These are phyloP conservation scores for Aschersonia sp. DNA, from an alignment of 2,329 filamentous ascomycete genomes.

Conservation along the genomic window DNA sequence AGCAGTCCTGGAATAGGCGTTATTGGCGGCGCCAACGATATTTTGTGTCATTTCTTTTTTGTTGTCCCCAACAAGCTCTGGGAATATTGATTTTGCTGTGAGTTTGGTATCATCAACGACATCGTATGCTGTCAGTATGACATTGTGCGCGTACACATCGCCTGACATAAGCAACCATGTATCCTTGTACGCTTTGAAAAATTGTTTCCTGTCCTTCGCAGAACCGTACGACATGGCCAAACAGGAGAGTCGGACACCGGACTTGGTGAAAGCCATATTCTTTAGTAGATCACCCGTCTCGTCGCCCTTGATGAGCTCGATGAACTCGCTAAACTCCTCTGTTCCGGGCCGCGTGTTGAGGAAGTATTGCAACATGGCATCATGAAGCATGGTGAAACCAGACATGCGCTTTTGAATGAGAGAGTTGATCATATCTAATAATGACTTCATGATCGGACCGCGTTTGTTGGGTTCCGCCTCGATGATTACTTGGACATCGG, in stretches of 20 bases:
- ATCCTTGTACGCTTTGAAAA: constrained; percentile 83
- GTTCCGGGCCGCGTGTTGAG: constrained; percentile 62
- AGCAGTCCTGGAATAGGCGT: constrained; percentile 49
- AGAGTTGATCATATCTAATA: constrained; percentile 78
- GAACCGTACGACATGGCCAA: constrained; percentile 70
- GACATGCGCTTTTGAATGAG: constrained; percentile 94
- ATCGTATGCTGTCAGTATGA: constrained; percentile 78
- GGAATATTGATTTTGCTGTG: constrained; percentile 71
- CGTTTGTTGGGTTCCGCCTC: constrained; percentile 72
- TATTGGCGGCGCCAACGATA: constrained; percentile 48
- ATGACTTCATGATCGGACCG: constrained; percentile 69
- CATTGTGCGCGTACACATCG: constrained; percentile 63
- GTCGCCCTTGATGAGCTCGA: constrained; percentile 84
- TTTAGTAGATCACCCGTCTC: constrained; percentile 82
- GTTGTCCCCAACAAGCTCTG: constrained; percentile 68
- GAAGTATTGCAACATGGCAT: constrained; percentile 97
- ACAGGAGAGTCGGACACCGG: constrained; percentile 69
- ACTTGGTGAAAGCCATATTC: constrained; percentile 91
- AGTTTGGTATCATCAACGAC: constrained; percentile 91
- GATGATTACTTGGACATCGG: constrained; percentile 64
- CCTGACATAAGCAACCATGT: constrained; percentile 74
- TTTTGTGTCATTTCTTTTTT: constrained; percentile 48
- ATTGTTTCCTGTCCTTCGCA: constrained; percentile 84
- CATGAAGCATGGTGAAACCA: constrained; percentile 94
- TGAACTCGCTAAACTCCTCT: constrained; percentile 72